phyloP scores from a whole-genome alignment of 2,329 filamentous ascomycete genomes.

The Colletotrichum australisinense region DNA sequence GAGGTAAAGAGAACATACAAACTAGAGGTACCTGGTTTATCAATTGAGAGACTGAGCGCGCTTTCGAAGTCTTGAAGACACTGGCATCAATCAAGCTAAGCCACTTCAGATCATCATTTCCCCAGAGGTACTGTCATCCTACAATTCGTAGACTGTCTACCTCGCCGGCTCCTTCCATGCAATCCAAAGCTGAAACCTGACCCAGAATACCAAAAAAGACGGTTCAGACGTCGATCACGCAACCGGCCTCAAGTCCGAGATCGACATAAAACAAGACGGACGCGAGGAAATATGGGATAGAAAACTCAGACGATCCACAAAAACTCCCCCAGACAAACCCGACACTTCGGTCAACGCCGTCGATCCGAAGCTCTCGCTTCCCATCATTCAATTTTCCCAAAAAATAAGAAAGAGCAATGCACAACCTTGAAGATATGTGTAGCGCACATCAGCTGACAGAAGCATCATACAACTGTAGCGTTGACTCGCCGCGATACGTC shows the following conservation, averaged over 20 bases:
- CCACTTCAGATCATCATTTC: too few species aligned
- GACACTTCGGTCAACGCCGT: not conserved
- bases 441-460: not conserved
- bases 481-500: not conserved
- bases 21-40: too few species aligned
- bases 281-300: not conserved
- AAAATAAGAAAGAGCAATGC: not conserved
- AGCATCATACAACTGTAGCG: not conserved
- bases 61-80: too few species aligned
- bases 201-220: not conserved
- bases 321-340: not conserved
- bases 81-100: too few species aligned
- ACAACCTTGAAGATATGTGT: not conserved
- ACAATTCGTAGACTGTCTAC: not conserved
- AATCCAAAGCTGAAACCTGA: not conserved
- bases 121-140: too few species aligned
- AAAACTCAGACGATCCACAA: not conserved
- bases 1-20: not conserved
- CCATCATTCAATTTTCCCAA: not conserved
- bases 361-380: not conserved
- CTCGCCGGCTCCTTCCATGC: not conserved
- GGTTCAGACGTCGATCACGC: not conserved
- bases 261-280: slow-evolving; percentile 14
- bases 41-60: too few species aligned
- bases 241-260: not conserved